A percentile compares a stretch with the other conserved stretches of the same genome.
These are phyloP conservation scores for Spathaspora passalidarum DNA, from an alignment of 805 yeast genomes.

Conservation along the genomic window DNA sequence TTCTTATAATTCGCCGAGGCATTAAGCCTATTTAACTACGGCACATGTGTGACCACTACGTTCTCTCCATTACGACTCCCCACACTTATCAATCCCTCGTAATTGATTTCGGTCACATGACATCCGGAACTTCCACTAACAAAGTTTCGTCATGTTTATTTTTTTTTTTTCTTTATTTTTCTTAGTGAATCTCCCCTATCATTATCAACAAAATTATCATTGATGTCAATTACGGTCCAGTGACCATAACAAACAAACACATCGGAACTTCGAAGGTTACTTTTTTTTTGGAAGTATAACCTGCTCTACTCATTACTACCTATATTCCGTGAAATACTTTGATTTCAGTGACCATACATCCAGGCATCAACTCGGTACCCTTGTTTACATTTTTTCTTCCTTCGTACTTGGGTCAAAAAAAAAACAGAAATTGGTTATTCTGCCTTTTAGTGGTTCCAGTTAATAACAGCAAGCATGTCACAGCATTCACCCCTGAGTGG, in stretches of 20 bases:
- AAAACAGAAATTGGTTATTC: not conserved
- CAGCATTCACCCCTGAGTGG: not conserved
- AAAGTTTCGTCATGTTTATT: not conserved
- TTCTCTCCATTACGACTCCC: no score
- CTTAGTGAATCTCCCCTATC: not conserved
- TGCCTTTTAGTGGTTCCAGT: no score
- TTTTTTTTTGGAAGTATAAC: not conserved
- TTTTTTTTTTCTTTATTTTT: not conserved
- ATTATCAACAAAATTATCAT: not conserved
- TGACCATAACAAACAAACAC: not conserved
- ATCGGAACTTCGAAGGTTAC: not conserved
- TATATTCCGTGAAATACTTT: no score
- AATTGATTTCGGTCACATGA: not conserved
- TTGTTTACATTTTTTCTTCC: not conserved
- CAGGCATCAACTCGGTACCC: no score
- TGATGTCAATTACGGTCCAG: not conserved
- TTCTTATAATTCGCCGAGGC: no score
- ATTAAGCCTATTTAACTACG: no score
- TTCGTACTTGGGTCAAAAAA: no score
- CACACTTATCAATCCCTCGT: no score
- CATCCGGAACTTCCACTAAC: not conserved
- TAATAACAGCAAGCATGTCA: not conserved
- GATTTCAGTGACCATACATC: no score
- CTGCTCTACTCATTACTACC: not conserved
- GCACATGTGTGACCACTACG: no score